Evolutionary conservation across 345 rosid genomes (phyloP).

Genomic region (Hibiscus tridactylites): DNA sequence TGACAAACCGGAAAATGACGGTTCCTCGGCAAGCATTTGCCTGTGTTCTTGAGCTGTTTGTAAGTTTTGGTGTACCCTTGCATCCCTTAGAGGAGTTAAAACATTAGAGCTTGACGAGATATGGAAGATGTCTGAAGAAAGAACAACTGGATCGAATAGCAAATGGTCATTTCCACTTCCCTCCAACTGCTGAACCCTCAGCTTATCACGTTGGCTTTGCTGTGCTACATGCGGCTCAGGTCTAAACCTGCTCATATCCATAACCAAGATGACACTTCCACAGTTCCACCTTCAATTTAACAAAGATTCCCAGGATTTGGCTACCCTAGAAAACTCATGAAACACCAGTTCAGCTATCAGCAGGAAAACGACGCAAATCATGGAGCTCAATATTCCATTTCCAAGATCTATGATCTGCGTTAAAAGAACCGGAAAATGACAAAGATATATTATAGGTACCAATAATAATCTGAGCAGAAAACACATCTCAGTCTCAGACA

Average conservation of each 20-base stretch:
- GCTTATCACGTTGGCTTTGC: conserved; percentile 45
- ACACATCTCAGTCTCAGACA: neutral
- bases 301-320: neutral
- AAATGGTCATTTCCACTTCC: conserved; percentile 16
- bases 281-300: neutral
- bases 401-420: neutral
- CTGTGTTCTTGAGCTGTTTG: neutral
- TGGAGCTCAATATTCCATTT: neutral
- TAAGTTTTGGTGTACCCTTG: conserved; percentile 18
- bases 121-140: conserved; percentile 20
- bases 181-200: conserved; percentile 25
- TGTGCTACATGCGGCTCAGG: conserved; percentile 43
- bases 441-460: neutral
- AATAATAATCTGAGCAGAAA: neutral
- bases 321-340: neutral
- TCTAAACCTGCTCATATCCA: conserved; percentile 30
- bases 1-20: conserved; percentile 13
- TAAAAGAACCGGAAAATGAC: neutral
- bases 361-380: neutral
- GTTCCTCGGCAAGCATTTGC: neutral
- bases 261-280: neutral
- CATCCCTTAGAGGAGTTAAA: conserved; percentile 10
- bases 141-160: conserved; percentile 14
- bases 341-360: neutral
- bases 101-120: conserved; percentile 11